Evolutionary conservation across 176 grass and related monocot genomes (phyloP).

Genomic region (Triticum turgidum): DNA sequence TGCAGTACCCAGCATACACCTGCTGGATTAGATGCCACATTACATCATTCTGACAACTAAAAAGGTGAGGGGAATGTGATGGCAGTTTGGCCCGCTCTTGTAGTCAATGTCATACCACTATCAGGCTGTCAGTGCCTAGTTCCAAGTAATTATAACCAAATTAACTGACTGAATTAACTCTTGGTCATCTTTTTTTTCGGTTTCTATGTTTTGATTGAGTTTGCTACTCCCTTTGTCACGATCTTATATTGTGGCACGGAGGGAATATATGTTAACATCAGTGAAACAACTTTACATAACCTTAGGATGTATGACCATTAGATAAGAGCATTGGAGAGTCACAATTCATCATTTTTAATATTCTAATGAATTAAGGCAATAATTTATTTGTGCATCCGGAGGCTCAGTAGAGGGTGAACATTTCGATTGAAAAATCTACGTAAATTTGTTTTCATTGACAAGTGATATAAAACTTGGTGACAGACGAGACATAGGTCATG

Average conservation of each 20-base stretch:
- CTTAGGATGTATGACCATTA: not conserved
- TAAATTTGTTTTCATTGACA: too few relatives aligned
- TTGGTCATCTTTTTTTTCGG: not conserved
- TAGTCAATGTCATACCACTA: constrained; percentile 11
- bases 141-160: not conserved
- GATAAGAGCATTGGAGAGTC: not conserved
- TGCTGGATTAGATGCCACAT: constrained; percentile 9
- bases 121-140: not conserved
- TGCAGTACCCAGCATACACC: not conserved
- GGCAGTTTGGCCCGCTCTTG: constrained; percentile 23
- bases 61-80: not conserved
- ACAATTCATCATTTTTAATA: not conserved
- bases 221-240: not conserved
- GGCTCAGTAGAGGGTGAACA: too few relatives aligned
- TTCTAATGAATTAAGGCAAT: not conserved
- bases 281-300: not conserved
- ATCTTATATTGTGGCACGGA: too few relatives aligned
- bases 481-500: too few relatives aligned
- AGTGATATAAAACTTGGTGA: too few relatives aligned
- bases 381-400: not conserved
- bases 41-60: not conserved
- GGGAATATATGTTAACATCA: not conserved
- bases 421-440: too few relatives aligned
- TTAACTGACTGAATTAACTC: not conserved
- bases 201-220: not conserved